Base-by-base conservation (phyloP, 2,329 filamentous ascomycete species). In the Claviceps maximensis region DNA sequence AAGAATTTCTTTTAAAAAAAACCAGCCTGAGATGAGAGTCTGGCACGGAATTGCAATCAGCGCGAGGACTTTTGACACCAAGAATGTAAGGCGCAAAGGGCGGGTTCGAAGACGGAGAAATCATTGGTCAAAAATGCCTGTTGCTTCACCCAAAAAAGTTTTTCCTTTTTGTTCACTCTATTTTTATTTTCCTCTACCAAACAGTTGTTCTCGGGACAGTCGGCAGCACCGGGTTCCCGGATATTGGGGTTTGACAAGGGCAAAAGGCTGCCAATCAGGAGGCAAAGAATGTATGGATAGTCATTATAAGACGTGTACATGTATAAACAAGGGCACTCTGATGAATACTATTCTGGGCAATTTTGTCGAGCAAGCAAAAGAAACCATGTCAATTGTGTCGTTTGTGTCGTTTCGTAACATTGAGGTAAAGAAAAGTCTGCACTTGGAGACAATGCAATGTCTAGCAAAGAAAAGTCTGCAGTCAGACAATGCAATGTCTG, bases 21-120 rank as follows among this genome's bases (percentile, higher is more conserved):
- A 6, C 13, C n/a, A 15, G 15, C 10, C 42, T 33, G 23, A n/a
- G n/a, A n/a, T n/a, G 40, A 2, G 19, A 33, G 19, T n/a, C 40
- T 27, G 49, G 54, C 57, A 53, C 49, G 54, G 54, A 25, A 49
- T 50, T 52, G 53, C 53, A 53, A 36, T 57, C 53, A 21, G 17
- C 15, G 45, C 31, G 9, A 5, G 5, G 45, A 9, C 15, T 31
- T 42, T 47, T 47, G 42, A 46, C 49, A 46, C 52, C 21, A 46
- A 53, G 52, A 50, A 47, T 53, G 52, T 33, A 47, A 46, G 49
- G 48, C 49, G 29, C 27, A 27, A 25, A 4, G 15, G 40, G 41
- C 21, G 29, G 49, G 15, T 12, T 23, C 23, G 38, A 19, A 33
- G 27, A 33, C 9, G 17, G 17, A 12, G 31, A 19, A 12, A 27